A percentile compares a stretch with the other conserved stretches of the same genome.
Evolutionary conservation across 305 asterid genomes (phyloP).

Genomic region (Fraxinus xanthoxyloides): DNA sequence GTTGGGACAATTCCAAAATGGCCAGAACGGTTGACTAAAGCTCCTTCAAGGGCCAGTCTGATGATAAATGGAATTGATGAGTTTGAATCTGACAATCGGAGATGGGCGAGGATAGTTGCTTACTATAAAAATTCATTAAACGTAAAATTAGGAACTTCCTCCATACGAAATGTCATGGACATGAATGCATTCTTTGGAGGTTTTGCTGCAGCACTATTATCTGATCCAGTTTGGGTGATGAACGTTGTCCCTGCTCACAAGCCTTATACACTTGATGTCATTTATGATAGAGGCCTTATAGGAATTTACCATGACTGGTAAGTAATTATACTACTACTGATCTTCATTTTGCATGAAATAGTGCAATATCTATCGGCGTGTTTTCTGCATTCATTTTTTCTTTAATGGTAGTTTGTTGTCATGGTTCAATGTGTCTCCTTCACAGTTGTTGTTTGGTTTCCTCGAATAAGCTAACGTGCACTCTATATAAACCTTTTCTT

Average conservation of each 20-base stretch:
- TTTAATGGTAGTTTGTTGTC: not conserved
- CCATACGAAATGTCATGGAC: slow-evolving; percentile 93
- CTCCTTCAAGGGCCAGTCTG: slow-evolving; percentile 71
- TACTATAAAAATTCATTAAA: slow-evolving; percentile 75
- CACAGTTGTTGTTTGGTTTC: not conserved
- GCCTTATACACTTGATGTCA: slow-evolving; percentile 79
- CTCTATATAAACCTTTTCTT: not conserved
- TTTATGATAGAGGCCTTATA: slow-evolving; percentile 90
- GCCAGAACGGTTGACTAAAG: slow-evolving; percentile 71
- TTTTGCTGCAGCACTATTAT: slow-evolving; percentile 76
- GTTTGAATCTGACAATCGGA: slow-evolving; percentile 80
- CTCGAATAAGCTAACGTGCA: not conserved
- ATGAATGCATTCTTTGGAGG: slow-evolving; percentile 97
- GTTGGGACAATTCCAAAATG: slow-evolving; percentile 79
- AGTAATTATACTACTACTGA: slow-evolving; percentile 25
- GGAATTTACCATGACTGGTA: slow-evolving; percentile 96
- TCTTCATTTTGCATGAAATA: not conserved
- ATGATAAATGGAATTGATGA: slow-evolving; percentile 65
- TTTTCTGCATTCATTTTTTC: not conserved
- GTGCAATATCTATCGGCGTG: not conserved
- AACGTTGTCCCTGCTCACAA: slow-evolving; percentile 82
- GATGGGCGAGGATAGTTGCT: slow-evolving; percentile 76
- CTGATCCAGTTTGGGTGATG: slow-evolving; percentile 98
- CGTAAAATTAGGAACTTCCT: slow-evolving; percentile 73
- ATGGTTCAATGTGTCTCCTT: not conserved